phyloP scores from a whole-genome alignment of 148 eudicot genomes.

The Amaranthus cruentus region DNA sequence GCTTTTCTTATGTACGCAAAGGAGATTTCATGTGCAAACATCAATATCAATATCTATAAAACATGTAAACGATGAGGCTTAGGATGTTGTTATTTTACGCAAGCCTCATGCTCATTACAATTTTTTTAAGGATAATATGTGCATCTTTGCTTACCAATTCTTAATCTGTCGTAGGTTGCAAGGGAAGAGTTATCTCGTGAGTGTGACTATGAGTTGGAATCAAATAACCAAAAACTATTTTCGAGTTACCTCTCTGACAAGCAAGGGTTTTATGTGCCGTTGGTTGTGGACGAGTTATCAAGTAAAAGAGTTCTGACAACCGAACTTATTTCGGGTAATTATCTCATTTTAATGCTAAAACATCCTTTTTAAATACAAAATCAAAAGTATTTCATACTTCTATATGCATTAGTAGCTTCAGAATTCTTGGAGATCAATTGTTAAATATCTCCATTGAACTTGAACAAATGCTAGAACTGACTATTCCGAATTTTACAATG shows the following conservation, averaged over 20 bases:
- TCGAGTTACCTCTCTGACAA: conserved; percentile 42
- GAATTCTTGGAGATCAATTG: too few species aligned
- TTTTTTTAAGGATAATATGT: neutral
- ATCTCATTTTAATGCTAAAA: neutral
- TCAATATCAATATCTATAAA: neutral
- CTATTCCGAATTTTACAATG: too few species aligned
- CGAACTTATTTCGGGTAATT: conserved; percentile 75
- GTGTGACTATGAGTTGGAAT: conserved; percentile 87
- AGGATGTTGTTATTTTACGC: neutral
- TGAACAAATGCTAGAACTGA: too few species aligned
- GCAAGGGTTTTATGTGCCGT: conserved; percentile 82
- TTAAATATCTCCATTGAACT: too few species aligned
- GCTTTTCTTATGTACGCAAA: neutral
- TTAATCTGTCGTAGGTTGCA: conserved; percentile 59
- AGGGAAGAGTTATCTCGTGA: conserved; percentile 93
- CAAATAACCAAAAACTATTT: conserved; percentile 63
- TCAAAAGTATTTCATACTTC: too few species aligned
- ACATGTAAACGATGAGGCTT: neutral
- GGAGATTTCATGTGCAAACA: neutral
- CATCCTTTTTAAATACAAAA: neutral
- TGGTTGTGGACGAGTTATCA: conserved; percentile 69
- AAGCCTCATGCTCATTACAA: neutral
- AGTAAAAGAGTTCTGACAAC: conserved; percentile 80
- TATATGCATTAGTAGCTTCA: too few species aligned
- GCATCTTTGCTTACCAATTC: neutral